Conservation (phyloP, 2,329 filamentous ascomycete genomes). For the Tolypocladium guangdongense region DNA sequence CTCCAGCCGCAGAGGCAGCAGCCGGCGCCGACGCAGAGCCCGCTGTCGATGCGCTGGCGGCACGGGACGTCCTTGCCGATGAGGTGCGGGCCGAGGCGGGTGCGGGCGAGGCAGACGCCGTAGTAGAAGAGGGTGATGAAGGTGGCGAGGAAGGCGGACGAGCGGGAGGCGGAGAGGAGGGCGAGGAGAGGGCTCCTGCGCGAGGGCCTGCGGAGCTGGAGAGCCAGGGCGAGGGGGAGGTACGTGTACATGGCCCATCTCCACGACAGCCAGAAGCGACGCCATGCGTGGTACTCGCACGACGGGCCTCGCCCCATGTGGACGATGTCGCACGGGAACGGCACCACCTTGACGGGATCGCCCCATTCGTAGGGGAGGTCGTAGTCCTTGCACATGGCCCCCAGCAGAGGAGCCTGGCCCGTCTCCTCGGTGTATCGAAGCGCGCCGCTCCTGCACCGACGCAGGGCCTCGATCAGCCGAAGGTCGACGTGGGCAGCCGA, state of each 20-base stretch:
- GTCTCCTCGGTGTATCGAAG: slow-evolving; percentile 66
- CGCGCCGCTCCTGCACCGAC: slow-evolving; percentile 49
- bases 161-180: slow-evolving; percentile 51
- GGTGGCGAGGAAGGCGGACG: slow-evolving; percentile 64
- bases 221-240: slow-evolving; percentile 59
- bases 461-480: slow-evolving; percentile 64
- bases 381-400: slow-evolving; percentile 63
- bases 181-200: slow-evolving; percentile 38
- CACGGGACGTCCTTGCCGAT: slow-evolving; percentile 40
- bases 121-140: slow-evolving; percentile 81
- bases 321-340: slow-evolving; percentile 73
- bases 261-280: slow-evolving; percentile 59
- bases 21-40: slow-evolving; percentile 59
- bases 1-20: slow-evolving; percentile 75
- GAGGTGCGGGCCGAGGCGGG: slow-evolving; percentile 58
- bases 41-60: slow-evolving; percentile 44
- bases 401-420: slow-evolving; percentile 55
- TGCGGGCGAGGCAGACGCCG: slow-evolving; percentile 67
- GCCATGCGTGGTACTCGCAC: slow-evolving; percentile 63
- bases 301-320: slow-evolving; percentile 67
- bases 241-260: slow-evolving; percentile 67
- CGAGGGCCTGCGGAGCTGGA: slow-evolving; percentile 41
- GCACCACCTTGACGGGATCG: slow-evolving; percentile 56
- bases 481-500: slow-evolving; percentile 64
- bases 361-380: slow-evolving; percentile 59